Percentiles rank a stretch among this genome's conserved stretches.
Evolutionary conservation across 176 grass and related monocot species (phyloP).

Genomic region (Tillandsia leiboldiana): DNA sequence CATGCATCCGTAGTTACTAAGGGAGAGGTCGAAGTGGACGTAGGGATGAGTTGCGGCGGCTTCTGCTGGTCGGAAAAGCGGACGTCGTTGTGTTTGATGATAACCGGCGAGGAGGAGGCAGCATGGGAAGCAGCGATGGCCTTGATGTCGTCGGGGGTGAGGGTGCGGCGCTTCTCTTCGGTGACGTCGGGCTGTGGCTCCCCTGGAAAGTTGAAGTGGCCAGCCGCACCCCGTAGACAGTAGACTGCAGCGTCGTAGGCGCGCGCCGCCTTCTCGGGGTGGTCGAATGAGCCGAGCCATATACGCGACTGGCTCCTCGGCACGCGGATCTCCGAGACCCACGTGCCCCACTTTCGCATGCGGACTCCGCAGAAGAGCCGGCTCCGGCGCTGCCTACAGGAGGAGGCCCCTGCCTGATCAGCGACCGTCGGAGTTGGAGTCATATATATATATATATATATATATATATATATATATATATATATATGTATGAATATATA

Average conservation of each 20-base stretch:
- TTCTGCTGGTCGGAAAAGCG: neutral
- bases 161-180: neutral
- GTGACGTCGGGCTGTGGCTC: slow-evolving; percentile 11
- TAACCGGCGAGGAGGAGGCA: neutral
- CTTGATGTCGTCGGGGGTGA: neutral
- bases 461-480: neutral
- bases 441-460: neutral
- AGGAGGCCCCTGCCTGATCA: neutral
- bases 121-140: neutral
- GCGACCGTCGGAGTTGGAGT: neutral
- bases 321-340: slow-evolving; percentile 18
- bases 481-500: neutral
- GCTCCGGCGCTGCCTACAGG: neutral
- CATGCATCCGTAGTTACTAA: too few relatives aligned
- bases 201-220: slow-evolving; percentile 18
- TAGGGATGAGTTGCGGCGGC: neutral
- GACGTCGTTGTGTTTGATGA: neutral
- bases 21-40: neutral
- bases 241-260: slow-evolving; percentile 21
- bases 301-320: slow-evolving; percentile 23
- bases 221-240: slow-evolving; percentile 2
- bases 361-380: slow-evolving; percentile 12
- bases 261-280: slow-evolving; percentile 21
- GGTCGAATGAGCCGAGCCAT: slow-evolving; percentile 23
- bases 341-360: slow-evolving; percentile 13